A percentile compares a stretch with the other conserved stretches of the same genome.
Conservation (phyloP, 169 alveolate species). For the Amoebophrya sp. region DNA sequence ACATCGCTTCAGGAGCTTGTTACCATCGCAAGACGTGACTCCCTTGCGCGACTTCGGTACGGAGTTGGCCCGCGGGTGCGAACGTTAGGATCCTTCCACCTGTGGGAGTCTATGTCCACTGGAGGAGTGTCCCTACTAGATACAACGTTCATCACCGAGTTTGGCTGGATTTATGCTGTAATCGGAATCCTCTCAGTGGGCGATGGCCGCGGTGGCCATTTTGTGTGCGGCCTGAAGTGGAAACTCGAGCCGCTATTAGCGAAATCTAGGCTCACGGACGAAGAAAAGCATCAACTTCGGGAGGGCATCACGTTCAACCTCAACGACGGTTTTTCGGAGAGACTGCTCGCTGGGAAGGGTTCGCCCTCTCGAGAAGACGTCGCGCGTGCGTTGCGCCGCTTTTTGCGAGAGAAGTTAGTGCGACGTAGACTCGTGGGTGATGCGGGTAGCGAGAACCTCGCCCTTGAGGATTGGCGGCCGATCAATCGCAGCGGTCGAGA, state of each 20-base stretch:
- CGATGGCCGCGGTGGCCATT: background rate
- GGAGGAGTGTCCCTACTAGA: background rate
- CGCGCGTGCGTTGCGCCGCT: background rate
- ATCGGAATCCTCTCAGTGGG: background rate
- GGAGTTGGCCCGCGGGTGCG: background rate
- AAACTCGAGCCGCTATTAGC: background rate
- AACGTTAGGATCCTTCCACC: background rate
- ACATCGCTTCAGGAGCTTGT: background rate
- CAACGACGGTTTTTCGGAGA: background rate
- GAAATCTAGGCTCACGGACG: background rate
- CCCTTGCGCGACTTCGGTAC: background rate
- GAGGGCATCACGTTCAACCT: background rate
- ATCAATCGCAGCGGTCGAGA: background rate
- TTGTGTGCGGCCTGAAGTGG: background rate
- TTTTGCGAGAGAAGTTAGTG: background rate
- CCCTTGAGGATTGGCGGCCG: background rate
- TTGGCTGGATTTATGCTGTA: background rate
- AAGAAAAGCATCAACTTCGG: background rate
- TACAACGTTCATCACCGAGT: background rate
- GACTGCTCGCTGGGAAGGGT: background rate
- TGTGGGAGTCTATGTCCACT: background rate
- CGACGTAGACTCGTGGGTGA: background rate
- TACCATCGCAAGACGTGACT: background rate
- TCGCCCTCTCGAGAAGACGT: background rate
- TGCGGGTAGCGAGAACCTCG: background rate